Base-by-base conservation (phyloP, 2,329 filamentous ascomycete species). In the Phyllosticta paracitricarpa region DNA sequence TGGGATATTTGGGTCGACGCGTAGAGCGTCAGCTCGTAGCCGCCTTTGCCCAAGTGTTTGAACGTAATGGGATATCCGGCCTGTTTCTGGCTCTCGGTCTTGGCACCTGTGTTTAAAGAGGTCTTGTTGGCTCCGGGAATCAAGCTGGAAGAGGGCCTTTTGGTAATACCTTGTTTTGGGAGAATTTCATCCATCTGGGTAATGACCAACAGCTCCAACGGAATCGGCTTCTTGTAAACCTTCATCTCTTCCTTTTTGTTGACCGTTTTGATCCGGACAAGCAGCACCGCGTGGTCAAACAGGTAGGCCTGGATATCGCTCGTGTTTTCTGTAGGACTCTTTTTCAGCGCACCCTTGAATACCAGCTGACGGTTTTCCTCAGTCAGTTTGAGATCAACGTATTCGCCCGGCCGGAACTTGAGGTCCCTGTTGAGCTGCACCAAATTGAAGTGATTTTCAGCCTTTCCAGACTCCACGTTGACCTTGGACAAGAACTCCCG, bases 121-220 rank as follows among this genome's bases (percentile, higher is more conserved):
- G 78, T 77, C 25, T 74, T 73, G 56, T 75, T 75, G 51, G 81
- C 76, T 19, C 81, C 81, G 25, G 84, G 81, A 54, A 95, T 84
- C 68, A 97, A 79, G 72, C 91, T 93, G 2, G 91, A 94, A 0
- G 93, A 95, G 14, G 92, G 87, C 58, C 94, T 83, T 77, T 96
- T 97, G 35, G 91, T 80, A 54, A 91, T 81, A 25, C 91, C 91
- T 56, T 87, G 76, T 65, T 84, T 86, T 2, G 92, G 92, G 52
- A 96, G 89, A 48, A 97, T 87, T 72, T 97, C 91, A 59, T 97
- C 93, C 93, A 99, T 97, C 72, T 97, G 93, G 59, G 89, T 87
- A 67, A 99, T 97, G 25, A 94, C 87, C 17, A 99, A 81, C 6
- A 99, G 81, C 72, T 99, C 94, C 33, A 99, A 78, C 14, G 94